Evolutionary conservation across 1,139 yeast species (phyloP), one percentile per base, ranked within the genome.

Genomic region (Candida tunisiensis): DNA sequence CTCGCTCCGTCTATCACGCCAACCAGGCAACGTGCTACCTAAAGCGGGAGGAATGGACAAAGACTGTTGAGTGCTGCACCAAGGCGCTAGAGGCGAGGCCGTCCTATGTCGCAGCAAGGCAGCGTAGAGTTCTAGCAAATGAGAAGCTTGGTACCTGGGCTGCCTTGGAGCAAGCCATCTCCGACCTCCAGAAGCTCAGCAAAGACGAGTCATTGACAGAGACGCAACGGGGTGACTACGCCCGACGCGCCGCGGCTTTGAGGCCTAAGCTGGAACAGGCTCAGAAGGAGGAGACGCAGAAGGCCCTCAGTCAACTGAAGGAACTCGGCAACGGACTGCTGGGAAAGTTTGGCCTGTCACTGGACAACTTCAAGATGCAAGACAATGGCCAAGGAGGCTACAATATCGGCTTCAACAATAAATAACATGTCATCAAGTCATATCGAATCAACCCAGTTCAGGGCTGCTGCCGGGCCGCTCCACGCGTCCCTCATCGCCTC

Each of bases 21-120:
- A 80, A 80, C 48, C 57, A 88, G 37, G 85, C 92, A 0, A 83
- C 79, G 36, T 83, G 74, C 8, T 72, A 77, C 34, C 63, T 75
- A 40, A 71, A 74, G 44, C 45, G 72, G 34, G 91, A 78, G 38
- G 68, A 70, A 38, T 78, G 74, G 51, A 85, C 85, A 5, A 60
- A 65, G 29, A 78, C 88, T 1, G 66, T 78, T 3, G 57, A 53
- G 11, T 83, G 77, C 41, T 70, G 88, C 44, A 64, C 69, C 22
- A 51, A 54, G 16, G 73, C 92, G 0, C 51, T 79, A 25, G 61
- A 60, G 25, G 43, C 69, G 3, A 77, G 79, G 41, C 60, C 67
- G 2, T 48, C 55, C 20, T 72, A 74, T 44, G 48, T 67, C 26
- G 80, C 79, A 47, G 83, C 79, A 0, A 66, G 74, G 43, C 55